Percentiles rank a stretch among this genome's conserved stretches.
phyloP scores from a whole-genome alignment of 768 basidiomycete species.

The Rhizopogon vesiculosus region DNA sequence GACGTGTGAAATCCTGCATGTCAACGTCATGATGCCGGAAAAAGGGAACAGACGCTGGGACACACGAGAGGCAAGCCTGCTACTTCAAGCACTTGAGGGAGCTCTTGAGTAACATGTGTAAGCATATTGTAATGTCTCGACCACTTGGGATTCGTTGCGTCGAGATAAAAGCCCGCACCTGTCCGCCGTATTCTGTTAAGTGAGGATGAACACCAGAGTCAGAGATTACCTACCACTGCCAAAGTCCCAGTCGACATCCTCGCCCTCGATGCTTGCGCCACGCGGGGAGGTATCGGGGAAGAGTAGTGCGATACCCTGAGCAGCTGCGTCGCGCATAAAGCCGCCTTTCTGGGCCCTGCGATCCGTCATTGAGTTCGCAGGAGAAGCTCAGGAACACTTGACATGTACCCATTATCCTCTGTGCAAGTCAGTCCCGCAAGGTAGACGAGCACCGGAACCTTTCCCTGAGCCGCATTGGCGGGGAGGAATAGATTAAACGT shows the following conservation, averaged over 20 bases:
- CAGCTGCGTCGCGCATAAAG: slow-evolving; percentile 81
- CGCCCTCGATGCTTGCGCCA: slow-evolving; percentile 82
- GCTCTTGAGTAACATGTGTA: slow-evolving; percentile 75
- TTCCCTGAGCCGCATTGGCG: slow-evolving; percentile 47
- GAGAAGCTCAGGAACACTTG: not conserved
- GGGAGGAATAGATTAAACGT: slow-evolving; percentile 92
- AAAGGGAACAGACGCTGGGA: slow-evolving; percentile 7
- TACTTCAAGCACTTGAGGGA: slow-evolving; percentile 73
- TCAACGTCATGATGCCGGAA: not conserved
- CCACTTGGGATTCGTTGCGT: slow-evolving; percentile 77
- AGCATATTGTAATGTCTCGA: slow-evolving; percentile 85
- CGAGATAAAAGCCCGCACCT: slow-evolving; percentile 92
- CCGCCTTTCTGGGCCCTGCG: slow-evolving; percentile 87
- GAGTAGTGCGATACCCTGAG: slow-evolving; percentile 83
- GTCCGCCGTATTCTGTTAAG: not conserved
- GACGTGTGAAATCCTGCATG: slow-evolving; percentile 69
- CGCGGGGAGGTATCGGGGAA: slow-evolving; percentile 97
- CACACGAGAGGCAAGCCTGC: slow-evolving; percentile 76
- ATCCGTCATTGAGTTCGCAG: not conserved
- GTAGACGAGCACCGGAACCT: slow-evolving; percentile 73
- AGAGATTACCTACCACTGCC: slow-evolving; percentile 57
- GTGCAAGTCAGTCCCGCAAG: slow-evolving; percentile 88
- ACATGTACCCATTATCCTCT: slow-evolving; percentile 83
- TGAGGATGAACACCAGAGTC: not conserved
- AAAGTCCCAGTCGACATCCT: slow-evolving; percentile 84